These are phyloP conservation scores for Camellia granthamiana DNA, from an alignment of 148 eudicot genomes.

Conservation along the genomic window DNA sequence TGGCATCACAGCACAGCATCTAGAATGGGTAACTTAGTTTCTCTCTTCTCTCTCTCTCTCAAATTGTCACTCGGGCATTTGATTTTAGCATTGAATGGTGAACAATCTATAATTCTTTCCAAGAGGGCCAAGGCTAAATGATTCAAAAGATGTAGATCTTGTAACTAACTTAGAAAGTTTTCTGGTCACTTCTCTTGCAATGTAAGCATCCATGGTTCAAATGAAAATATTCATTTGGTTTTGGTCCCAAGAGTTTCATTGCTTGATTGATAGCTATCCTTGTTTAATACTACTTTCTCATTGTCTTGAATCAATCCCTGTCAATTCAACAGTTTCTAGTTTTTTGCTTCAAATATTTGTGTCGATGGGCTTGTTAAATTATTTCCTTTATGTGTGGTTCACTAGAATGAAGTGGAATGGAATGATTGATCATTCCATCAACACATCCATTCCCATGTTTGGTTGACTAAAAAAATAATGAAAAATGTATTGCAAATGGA, in stretches of 20 bases:
- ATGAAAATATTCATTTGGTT: not conserved
- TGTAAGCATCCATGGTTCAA: constrained; percentile 11
- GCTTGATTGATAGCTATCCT: not conserved
- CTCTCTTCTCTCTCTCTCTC: constrained; percentile 1
- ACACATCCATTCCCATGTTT: too few species aligned
- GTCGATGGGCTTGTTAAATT: not conserved
- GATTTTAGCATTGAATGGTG: not conserved
- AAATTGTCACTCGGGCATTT: not conserved
- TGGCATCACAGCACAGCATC: constrained; percentile 95
- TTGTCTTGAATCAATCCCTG: not conserved
- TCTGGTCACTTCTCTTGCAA: constrained; percentile 6
- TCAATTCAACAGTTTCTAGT: not conserved
- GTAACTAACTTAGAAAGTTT: not conserved
- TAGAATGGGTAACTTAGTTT: constrained; percentile 74
- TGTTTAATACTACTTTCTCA: not conserved
- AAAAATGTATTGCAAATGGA: too few species aligned
- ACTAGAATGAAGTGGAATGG: too few species aligned
- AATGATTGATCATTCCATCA: too few species aligned
- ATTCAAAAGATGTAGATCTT: not conserved
- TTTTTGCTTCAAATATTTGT: not conserved
- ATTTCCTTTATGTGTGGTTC: too few species aligned
- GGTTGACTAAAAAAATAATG: too few species aligned
- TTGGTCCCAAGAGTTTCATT: not conserved
- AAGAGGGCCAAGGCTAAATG: not conserved
- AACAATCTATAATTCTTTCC: not conserved